phyloP scores from a whole-genome alignment of 1,139 yeast species.

The Pichiaceae sp. region DNA sequence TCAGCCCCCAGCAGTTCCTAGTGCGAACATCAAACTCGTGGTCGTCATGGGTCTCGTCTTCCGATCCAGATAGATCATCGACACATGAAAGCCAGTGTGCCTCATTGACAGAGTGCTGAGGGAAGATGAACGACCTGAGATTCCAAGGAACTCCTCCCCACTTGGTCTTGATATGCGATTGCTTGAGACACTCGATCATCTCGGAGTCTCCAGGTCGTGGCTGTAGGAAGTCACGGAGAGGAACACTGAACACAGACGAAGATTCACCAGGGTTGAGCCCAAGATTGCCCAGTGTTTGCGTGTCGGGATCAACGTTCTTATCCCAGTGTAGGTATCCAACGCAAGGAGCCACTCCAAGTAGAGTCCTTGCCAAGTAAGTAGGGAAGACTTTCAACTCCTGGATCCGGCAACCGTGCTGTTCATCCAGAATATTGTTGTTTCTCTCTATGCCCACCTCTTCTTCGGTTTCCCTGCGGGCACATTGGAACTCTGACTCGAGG shows the following conservation, averaged over 20 bases:
- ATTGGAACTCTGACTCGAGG: slow-evolving; percentile 58
- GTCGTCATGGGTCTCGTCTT: slow-evolving; percentile 30
- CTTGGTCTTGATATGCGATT: slow-evolving; percentile 31
- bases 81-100: slow-evolving; percentile 56
- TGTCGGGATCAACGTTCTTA: slow-evolving; percentile 17
- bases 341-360: slow-evolving; percentile 76
- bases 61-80: slow-evolving; percentile 42
- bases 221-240: slow-evolving; percentile 47
- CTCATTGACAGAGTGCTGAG: slow-evolving; percentile 46
- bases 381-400: slow-evolving; percentile 59
- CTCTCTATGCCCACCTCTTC: slow-evolving; percentile 78
- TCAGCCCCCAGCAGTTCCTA: slow-evolving; percentile 84
- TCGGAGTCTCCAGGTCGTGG: slow-evolving; percentile 30
- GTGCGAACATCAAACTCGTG: slow-evolving; percentile 26
- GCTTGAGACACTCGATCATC: slow-evolving; percentile 37
- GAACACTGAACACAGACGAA: slow-evolving; percentile 59
- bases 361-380: slow-evolving; percentile 68
- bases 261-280: slow-evolving; percentile 65
- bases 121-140: slow-evolving; percentile 52
- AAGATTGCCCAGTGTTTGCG: slow-evolving; percentile 23
- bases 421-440: slow-evolving; percentile 35
- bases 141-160: slow-evolving; percentile 75
- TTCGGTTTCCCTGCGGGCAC: slow-evolving; percentile 72
- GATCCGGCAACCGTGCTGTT: slow-evolving; percentile 43
- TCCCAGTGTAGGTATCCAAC: slow-evolving; percentile 52